Evolutionary conservation across 2,329 filamentous ascomycete species (phyloP).

Genomic region (Fusarium aywerte): DNA sequence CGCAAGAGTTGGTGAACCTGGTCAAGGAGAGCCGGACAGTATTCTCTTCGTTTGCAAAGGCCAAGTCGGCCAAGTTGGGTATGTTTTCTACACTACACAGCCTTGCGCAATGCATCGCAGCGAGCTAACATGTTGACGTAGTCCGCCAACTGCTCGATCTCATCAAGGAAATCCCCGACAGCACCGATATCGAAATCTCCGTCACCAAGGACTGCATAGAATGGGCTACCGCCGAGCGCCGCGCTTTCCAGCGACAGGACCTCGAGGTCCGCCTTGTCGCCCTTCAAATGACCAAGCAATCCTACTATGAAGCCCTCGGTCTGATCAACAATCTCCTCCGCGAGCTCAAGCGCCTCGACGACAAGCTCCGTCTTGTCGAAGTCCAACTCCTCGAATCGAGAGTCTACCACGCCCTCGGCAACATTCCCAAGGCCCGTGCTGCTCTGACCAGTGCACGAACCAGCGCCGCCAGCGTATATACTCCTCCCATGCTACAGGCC

Average conservation of each 20-base stretch:
- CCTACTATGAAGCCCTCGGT: slow-evolving; percentile 95
- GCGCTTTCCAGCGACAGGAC: slow-evolving; percentile 96
- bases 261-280: slow-evolving; percentile 94
- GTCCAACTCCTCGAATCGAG: slow-evolving; percentile 97
- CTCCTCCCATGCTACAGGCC: slow-evolving; percentile 91
- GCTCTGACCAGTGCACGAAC: slow-evolving; percentile 94
- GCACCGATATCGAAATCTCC: slow-evolving; percentile 90
- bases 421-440: slow-evolving; percentile 94
- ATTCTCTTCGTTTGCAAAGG: slow-evolving; percentile 96
- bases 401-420: slow-evolving; percentile 97
- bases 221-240: slow-evolving; percentile 94
- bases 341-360: slow-evolving; percentile 96
- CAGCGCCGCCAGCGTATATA: slow-evolving; percentile 96
- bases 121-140: slow-evolving; percentile 53
- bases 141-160: slow-evolving; percentile 97
- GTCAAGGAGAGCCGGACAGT: slow-evolving; percentile 90
- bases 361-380: slow-evolving; percentile 97
- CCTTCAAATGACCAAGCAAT: slow-evolving; percentile 96
- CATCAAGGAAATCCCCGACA: slow-evolving; percentile 92
- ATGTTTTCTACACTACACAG: slow-evolving; percentile 51
- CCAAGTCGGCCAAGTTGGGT: slow-evolving; percentile 98
- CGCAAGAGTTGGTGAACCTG: slow-evolving; percentile 86
- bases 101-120: slow-evolving; percentile 5
- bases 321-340: slow-evolving; percentile 96
- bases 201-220: slow-evolving; percentile 99